A percentile compares a stretch with the other conserved stretches of the same genome.
Evolutionary conservation across 2,329 filamentous ascomycete genomes (phyloP).

Genomic region (Phyllosticta capitalensis): DNA sequence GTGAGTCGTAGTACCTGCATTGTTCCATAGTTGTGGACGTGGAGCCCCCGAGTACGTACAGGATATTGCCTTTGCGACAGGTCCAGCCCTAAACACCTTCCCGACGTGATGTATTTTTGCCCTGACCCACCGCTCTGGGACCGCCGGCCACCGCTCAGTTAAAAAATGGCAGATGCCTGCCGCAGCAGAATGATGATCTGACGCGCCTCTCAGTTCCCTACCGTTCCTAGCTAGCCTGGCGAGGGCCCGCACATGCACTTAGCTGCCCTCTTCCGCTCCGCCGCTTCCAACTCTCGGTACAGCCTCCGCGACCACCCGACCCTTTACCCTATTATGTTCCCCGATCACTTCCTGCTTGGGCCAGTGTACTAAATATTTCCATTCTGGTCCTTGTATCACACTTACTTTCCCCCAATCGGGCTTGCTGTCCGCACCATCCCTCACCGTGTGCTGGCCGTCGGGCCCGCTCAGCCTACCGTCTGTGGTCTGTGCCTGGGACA

Average conservation of each 20-base stretch:
- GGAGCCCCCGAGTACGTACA: conserved; percentile 1
- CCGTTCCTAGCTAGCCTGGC: background rate
- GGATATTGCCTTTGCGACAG: background rate
- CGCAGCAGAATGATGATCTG: conserved; percentile 11
- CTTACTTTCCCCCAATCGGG: background rate
- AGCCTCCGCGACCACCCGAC: background rate
- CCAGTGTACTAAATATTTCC: background rate
- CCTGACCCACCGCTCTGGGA: conserved; percentile 8
- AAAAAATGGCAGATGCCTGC: conserved; percentile 10
- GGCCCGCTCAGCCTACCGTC: background rate
- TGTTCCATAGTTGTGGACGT: background rate
- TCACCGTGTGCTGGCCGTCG: background rate
- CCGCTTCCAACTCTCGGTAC: background rate
- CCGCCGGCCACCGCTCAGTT: conserved; percentile 1
- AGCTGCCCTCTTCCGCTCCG: background rate
- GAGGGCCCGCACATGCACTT: background rate
- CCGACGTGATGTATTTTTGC: conserved; percentile 8
- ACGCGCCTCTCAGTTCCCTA: conserved; percentile 2
- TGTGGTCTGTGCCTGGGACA: conserved; percentile 2
- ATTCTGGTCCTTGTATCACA: background rate
- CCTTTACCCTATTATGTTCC: background rate
- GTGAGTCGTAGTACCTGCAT: conserved; percentile 11
- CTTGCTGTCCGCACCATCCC: background rate
- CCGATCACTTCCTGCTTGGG: background rate
- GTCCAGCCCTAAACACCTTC: conserved; percentile 9